A percentile compares a stretch with the other conserved stretches of the same genome.
phyloP scores from a whole-genome alignment of 176 grass and related monocot genomes.

The Raddia distichophylla region DNA sequence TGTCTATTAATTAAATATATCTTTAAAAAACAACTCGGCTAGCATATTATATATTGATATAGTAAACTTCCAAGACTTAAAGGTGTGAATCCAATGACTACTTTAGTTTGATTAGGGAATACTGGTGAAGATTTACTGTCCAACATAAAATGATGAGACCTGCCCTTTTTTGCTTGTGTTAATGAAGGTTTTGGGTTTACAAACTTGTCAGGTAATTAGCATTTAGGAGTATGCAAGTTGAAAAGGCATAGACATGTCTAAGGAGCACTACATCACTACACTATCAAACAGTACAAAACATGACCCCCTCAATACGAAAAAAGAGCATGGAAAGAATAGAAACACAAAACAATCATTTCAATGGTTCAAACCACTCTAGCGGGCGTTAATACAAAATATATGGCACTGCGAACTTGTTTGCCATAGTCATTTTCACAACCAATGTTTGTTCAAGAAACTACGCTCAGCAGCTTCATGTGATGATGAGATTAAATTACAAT shows the following conservation, averaged over 20 bases:
- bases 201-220: not conserved
- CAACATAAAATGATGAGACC: not conserved
- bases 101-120: not conserved
- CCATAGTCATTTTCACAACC: constrained; percentile 5
- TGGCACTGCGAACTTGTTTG: constrained; percentile 6
- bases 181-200: not conserved
- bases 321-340: not conserved
- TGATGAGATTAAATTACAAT: constrained; percentile 29
- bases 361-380: constrained; percentile 11
- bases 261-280: not conserved
- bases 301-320: not conserved
- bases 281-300: not conserved
- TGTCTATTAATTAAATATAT: not conserved
- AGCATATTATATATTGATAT: not conserved
- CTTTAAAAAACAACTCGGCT: constrained; percentile 4
- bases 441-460: constrained; percentile 18
- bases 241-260: not conserved
- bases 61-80: not conserved
- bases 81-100: constrained; percentile 8
- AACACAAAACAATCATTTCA: not conserved
- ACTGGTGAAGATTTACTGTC: not conserved
- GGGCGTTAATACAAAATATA: constrained; percentile 1
- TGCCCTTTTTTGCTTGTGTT: not conserved
- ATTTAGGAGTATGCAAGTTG: not conserved
- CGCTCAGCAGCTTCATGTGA: constrained; percentile 1